Evolutionary conservation across 2,329 filamentous ascomycete genomes (phyloP), one percentile per base, ranked within the genome.

Genomic region (Colletotrichum navitas): DNA sequence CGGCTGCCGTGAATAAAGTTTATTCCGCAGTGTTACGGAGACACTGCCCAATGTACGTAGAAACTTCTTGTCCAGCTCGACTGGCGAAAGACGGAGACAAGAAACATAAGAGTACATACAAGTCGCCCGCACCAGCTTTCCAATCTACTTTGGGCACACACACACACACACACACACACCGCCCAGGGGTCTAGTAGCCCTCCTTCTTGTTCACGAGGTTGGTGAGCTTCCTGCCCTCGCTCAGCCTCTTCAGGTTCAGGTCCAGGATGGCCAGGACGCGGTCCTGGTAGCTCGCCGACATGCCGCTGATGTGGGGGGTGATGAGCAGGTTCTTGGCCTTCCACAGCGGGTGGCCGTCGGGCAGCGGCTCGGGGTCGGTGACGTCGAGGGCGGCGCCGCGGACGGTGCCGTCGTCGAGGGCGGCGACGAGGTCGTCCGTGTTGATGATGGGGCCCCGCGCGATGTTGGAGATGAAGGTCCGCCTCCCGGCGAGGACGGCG

Each of bases 311-410:
- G 72, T 88, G 86, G 21, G 86, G 86, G 29, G 85, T 86, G 56
- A 95, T 87, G 63, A 92, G 87, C 21, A 92, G 84, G 79, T 94
- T 94, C 71, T 88, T 88, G 18, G 91, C 84, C 34, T 83, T 86
- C 93, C 93, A 95, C 62, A 95, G 81, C 73, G 88, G 86, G 77
- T 93, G 89, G 5, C 91, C 88, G 2, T 85, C 80, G 0, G 92
- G 92, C 73, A 95, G 79, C 0, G 93, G 93, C 79, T 95, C 93
- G 0, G 93, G 93, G 72, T 95, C 92, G 1, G 93, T 92, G 1
- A 95, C 93, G 78, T 95, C 93, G 51, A 95, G 81, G 1, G 92
- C 92, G 0, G 93, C 93, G 39, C 93, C 93, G 3, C 84, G 77
- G 59, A 86, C 82, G 14, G 95, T 81, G 0, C 91, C 91, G 2